Conservation (phyloP, 2,329 filamentous ascomycete species). For the Nemania abortiva region DNA sequence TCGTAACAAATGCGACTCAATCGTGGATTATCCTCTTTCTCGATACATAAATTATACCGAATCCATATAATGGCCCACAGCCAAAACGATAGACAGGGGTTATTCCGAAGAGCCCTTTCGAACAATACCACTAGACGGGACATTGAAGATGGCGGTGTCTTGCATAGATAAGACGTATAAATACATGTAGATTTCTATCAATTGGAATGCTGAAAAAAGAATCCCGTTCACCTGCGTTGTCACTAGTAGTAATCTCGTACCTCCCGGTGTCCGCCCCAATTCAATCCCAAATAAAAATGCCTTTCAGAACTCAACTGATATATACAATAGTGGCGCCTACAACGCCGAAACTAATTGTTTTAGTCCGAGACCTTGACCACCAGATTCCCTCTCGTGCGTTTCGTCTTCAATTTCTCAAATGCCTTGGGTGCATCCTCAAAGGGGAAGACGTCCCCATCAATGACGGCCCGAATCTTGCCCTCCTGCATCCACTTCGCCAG, state of each 20-base stretch:
- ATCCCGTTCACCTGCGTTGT: neutral
- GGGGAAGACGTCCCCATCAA: conserved; percentile 65
- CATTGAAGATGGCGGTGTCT: conserved; percentile 13
- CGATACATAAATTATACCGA: conserved; percentile 16
- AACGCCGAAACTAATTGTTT: neutral
- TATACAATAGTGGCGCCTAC: neutral
- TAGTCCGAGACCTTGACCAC: conserved; percentile 54
- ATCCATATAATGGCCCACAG: conserved; percentile 23
- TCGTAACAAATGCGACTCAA: neutral
- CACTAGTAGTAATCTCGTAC: neutral
- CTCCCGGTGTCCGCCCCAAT: neutral
- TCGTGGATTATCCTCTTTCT: conserved; percentile 9
- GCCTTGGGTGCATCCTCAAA: conserved; percentile 69
- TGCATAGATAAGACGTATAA: conserved; percentile 33
- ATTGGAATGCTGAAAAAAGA: neutral
- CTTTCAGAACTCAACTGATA: neutral
- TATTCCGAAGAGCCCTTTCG: neutral
- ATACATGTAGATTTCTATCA: conserved; percentile 20
- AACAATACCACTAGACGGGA: conserved; percentile 28
- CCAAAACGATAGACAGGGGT: conserved; percentile 12
- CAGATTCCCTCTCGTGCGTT: conserved; percentile 70
- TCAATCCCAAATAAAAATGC: neutral
- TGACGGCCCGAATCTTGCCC: conserved; percentile 67
- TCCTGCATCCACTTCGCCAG: conserved; percentile 68
- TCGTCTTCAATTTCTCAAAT: conserved; percentile 68